phyloP scores from a whole-genome alignment of 768 basidiomycete species.

The Leccinum sublutescens region DNA sequence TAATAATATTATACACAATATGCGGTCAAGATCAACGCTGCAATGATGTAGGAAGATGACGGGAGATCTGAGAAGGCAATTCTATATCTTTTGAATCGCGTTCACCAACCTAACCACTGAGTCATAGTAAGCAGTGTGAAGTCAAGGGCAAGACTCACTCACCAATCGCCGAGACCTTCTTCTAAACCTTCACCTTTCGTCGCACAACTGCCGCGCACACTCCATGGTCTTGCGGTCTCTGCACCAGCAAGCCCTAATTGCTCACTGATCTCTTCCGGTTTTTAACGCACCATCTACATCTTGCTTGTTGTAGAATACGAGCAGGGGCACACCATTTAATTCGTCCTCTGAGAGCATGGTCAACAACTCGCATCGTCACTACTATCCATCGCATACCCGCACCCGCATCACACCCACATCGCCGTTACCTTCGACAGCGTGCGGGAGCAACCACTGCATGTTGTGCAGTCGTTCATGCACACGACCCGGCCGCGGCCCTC shows the following conservation, averaged over 20 bases:
- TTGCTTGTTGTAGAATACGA: conserved; percentile 98
- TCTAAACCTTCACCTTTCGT: conserved; percentile 95
- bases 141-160: conserved; percentile 29
- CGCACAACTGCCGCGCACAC: conserved; percentile 94
- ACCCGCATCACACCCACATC: no score
- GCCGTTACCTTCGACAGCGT: no score
- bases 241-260: conserved; percentile 92
- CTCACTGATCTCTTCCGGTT: conserved; percentile 91
- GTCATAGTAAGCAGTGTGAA: conserved; percentile 1
- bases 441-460: no score
- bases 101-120: conserved; percentile 61
- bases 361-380: conserved; percentile 58
- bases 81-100: conserved; percentile 78
- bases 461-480: no score
- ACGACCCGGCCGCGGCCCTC: no score
- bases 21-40: conserved; percentile 20
- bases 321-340: conserved; percentile 86
- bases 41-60: conserved; percentile 21
- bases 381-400: no score
- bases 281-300: conserved; percentile 80
- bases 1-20: conserved; percentile 12
- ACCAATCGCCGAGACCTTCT: conserved; percentile 92
- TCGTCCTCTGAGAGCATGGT: conserved; percentile 97
- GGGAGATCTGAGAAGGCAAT: conserved; percentile 11
- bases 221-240: conserved; percentile 95